These are phyloP conservation scores for Beta corolliflora DNA, from an alignment of 179 eudicot genomes.

Conservation along the genomic window DNA sequence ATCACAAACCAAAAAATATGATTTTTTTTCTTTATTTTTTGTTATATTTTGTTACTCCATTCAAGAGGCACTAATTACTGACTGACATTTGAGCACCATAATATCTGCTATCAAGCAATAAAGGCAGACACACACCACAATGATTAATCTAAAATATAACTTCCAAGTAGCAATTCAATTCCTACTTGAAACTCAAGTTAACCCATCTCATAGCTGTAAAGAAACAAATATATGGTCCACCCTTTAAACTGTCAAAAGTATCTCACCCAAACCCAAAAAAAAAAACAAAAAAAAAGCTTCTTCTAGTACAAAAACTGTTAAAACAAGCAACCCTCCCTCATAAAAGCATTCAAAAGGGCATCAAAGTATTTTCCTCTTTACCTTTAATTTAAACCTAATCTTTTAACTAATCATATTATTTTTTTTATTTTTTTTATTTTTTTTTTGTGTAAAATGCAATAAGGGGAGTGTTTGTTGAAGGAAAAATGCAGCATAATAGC, in stretches of 20 bases:
- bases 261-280: neutral
- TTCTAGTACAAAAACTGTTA: conserved; percentile 13
- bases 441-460: too few species aligned
- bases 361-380: conserved; percentile 9
- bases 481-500: conserved; percentile 7
- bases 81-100: neutral
- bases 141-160: neutral
- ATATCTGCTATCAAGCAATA: neutral
- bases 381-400: conserved; percentile 10
- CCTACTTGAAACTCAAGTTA: conserved; percentile 33
- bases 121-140: neutral
- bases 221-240: conserved; percentile 29
- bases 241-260: conserved; percentile 23
- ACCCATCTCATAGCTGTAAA: conserved; percentile 30
- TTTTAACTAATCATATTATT: neutral
- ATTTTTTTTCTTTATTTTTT: too few species aligned
- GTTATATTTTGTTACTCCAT: too few species aligned
- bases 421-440: too few species aligned
- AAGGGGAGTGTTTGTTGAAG: neutral
- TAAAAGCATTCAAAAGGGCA: conserved; percentile 7
- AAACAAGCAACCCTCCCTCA: conserved; percentile 27
- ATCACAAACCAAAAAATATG: too few species aligned
- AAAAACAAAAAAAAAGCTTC: neutral
- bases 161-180: neutral
- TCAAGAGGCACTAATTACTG: too few species aligned